phyloP scores from a whole-genome alignment of 2,329 filamentous ascomycete genomes.

The Fusarium siculi region DNA sequence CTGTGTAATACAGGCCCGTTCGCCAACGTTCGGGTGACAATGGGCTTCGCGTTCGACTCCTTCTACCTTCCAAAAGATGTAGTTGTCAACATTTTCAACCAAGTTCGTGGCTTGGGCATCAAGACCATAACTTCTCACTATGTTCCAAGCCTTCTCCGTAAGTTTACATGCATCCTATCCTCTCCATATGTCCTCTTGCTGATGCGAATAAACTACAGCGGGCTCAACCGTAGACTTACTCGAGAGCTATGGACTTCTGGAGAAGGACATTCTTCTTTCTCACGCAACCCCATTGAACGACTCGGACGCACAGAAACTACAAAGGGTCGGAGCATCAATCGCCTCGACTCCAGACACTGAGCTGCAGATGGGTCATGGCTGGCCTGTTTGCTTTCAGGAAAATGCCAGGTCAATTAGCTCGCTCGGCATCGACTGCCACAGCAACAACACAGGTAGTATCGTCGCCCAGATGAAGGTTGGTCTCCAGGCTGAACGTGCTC shows the following conservation, averaged over 20 bases:
- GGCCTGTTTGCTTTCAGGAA: slow-evolving; percentile 13
- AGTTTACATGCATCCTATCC: accelerated
- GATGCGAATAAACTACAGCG: background rate
- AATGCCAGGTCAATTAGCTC: slow-evolving; percentile 6
- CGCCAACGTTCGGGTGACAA: background rate
- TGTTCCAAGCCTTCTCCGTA: background rate
- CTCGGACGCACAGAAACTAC: slow-evolving; percentile 6
- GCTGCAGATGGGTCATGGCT: slow-evolving; percentile 13
- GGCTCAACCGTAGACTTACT: background rate
- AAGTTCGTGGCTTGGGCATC: background rate
- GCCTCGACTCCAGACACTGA: slow-evolving; percentile 4
- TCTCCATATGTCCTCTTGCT: accelerated
- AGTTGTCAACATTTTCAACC: background rate
- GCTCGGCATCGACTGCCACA: slow-evolving; percentile 5
- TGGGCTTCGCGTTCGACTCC: slow-evolving; percentile 18
- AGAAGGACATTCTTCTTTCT: slow-evolving; percentile 11
- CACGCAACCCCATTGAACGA: slow-evolving; percentile 3
- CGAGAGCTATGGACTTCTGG: background rate
- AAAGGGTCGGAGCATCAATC: background rate
- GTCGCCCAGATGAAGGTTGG: slow-evolving; percentile 3
- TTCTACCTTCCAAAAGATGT: slow-evolving; percentile 13
- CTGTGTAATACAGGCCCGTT: background rate
- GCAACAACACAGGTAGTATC: slow-evolving; percentile 3
- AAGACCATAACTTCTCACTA: slow-evolving; percentile 18
- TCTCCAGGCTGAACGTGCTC: slow-evolving; percentile 3